These are phyloP conservation scores for Saraca asoca DNA, from an alignment of 331 rosid genomes.

Conservation along the genomic window DNA sequence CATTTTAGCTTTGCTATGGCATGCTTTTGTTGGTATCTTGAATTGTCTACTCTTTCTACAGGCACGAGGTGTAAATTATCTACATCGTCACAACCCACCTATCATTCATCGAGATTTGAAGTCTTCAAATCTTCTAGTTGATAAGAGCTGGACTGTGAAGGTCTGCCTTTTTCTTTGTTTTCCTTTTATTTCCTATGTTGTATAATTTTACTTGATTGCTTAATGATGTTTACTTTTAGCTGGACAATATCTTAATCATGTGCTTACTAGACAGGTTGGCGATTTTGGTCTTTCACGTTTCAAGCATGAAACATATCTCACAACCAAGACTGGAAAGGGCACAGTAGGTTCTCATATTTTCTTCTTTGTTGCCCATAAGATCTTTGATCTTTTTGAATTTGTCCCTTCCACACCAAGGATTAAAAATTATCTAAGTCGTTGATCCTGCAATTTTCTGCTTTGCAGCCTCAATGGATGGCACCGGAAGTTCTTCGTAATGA, in stretches of 20 bases:
- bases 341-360: slow-evolving; percentile 57
- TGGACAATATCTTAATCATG: slow-evolving; percentile 26
- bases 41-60: slow-evolving; percentile 17
- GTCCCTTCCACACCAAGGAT: neutral
- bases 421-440: neutral
- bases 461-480: slow-evolving; percentile 99
- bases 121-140: slow-evolving; percentile 92
- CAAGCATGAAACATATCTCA: slow-evolving; percentile 86
- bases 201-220: slow-evolving; percentile 26
- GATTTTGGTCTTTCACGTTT: slow-evolving; percentile 99
- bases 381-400: slow-evolving; percentile 28
- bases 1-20: neutral
- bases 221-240: slow-evolving; percentile 19
- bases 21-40: too few species aligned
- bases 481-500: slow-evolving; percentile 99
- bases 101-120: slow-evolving; percentile 95
- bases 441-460: slow-evolving; percentile 32
- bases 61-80: slow-evolving; percentile 95
- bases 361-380: slow-evolving; percentile 10
- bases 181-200: slow-evolving; percentile 22
- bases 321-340: slow-evolving; percentile 96
- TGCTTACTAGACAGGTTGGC: slow-evolving; percentile 66
- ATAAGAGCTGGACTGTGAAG: slow-evolving; percentile 95
- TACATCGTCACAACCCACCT: slow-evolving; percentile 94
- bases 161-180: slow-evolving; percentile 45